Percentiles rank a stretch among this genome's conserved stretches.
Conservation (phyloP, 2,329 filamentous ascomycete genomes). For the Alternaria brassicae region DNA sequence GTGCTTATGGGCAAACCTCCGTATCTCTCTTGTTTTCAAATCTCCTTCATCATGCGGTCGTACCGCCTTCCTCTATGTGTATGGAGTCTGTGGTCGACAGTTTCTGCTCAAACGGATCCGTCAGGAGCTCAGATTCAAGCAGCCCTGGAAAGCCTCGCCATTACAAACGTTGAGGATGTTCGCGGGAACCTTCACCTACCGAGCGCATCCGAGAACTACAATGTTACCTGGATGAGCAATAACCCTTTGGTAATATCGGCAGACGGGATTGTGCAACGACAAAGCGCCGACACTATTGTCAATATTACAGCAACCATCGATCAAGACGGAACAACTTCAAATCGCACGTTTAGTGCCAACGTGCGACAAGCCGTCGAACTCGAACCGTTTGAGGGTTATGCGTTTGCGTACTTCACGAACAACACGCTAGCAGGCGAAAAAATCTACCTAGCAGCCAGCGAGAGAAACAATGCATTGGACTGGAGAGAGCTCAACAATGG, state of each 20-base stretch:
- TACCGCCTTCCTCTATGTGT: conserved; percentile 6
- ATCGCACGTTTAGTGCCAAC: conserved; percentile 47
- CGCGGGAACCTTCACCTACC: conserved; percentile 52
- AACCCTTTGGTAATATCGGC: conserved; percentile 44
- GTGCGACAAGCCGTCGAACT: conserved; percentile 45
- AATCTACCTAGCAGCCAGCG: conserved; percentile 61
- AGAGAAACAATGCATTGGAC: conserved; percentile 60
- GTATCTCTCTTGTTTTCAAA: background rate
- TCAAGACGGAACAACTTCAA: conserved; percentile 16
- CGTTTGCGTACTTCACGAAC: conserved; percentile 62
- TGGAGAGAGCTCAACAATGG: conserved; percentile 61
- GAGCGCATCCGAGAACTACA: conserved; percentile 33
- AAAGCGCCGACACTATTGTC: conserved; percentile 35
- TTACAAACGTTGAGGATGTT: conserved; percentile 49
- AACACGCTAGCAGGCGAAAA: conserved; percentile 58
- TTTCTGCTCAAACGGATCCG: conserved; percentile 4
- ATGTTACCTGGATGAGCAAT: conserved; percentile 50
- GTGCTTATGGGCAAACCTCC: background rate
- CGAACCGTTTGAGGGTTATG: conserved; percentile 55
- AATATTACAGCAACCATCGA: conserved; percentile 49
- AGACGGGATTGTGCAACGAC: conserved; percentile 50
- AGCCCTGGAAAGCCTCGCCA: conserved; percentile 22
- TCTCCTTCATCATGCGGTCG: conserved; percentile 16
- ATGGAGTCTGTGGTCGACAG: conserved; percentile 13
- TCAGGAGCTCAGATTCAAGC: conserved; percentile 7